These are phyloP conservation scores for Cystoisospora suis DNA, from an alignment of 169 alveolate genomes.

Conservation along the genomic window DNA sequence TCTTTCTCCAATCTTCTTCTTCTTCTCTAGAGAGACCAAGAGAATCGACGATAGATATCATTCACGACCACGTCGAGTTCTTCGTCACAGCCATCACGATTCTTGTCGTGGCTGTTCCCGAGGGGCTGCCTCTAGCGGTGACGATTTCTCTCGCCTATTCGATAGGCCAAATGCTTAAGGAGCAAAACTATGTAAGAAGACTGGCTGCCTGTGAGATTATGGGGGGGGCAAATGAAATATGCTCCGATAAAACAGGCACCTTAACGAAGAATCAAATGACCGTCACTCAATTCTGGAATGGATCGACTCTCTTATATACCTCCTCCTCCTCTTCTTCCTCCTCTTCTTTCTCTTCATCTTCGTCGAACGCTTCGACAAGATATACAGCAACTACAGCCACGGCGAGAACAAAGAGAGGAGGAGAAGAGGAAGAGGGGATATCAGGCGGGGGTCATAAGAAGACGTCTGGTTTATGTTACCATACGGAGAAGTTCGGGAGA, in stretches of 20 bases:
- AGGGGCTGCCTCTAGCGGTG: slow-evolving; percentile 94
- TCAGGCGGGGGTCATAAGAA: background rate
- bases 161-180: slow-evolving; percentile 88
- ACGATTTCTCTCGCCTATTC: slow-evolving; percentile 88
- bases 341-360: background rate
- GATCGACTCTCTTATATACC: slow-evolving; percentile 20
- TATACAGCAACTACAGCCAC: background rate
- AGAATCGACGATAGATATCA: slow-evolving; percentile 39
- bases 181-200: slow-evolving; percentile 70
- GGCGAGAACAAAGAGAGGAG: background rate
- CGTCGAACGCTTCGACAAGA: background rate
- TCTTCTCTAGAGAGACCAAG: slow-evolving; percentile 31
- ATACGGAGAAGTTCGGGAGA: background rate
- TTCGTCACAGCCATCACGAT: slow-evolving; percentile 83
- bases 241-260: slow-evolving; percentile 99
- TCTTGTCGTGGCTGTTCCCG: slow-evolving; percentile 92
- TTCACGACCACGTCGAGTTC: slow-evolving; percentile 62
- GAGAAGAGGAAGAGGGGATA: background rate
- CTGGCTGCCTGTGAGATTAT: slow-evolving; percentile 87
- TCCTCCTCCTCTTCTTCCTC: slow-evolving; percentile 35
- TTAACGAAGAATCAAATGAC: slow-evolving; percentile 97
- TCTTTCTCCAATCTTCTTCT: background rate
- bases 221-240: slow-evolving; percentile 97
- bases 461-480: no score
- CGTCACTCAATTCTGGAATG: slow-evolving; percentile 76